Percentiles rank a stretch among this genome's conserved stretches.
Conservation (phyloP, 257 asterid genomes). For the Solanum virginianum region DNA sequence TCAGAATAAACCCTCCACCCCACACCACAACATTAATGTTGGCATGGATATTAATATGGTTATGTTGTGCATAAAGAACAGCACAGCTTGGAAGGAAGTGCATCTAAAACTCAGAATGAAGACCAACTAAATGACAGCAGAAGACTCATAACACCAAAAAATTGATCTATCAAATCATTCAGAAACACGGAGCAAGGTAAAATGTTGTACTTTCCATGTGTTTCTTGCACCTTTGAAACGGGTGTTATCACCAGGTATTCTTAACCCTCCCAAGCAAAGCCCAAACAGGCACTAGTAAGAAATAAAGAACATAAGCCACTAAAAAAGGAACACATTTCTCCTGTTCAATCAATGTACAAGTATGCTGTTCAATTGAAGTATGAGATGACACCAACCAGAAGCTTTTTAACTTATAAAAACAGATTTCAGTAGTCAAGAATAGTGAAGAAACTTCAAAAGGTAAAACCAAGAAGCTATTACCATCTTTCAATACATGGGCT, state of each 20-base stretch:
- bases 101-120: not conserved
- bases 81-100: not conserved
- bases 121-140: not conserved
- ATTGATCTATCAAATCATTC: not conserved
- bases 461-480: slow-evolving; percentile 4
- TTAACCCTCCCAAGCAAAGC: not conserved
- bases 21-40: not conserved
- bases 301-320: not conserved
- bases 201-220: not conserved
- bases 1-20: not conserved
- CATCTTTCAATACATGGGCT: slow-evolving; percentile 24
- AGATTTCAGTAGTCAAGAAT: not conserved
- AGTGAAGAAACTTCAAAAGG: not conserved
- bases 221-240: not conserved
- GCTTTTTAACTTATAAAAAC: not conserved
- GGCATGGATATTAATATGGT: not conserved
- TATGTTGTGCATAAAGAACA: not conserved
- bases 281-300: not conserved
- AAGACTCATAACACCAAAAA: not conserved
- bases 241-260: not conserved
- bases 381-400: not conserved
- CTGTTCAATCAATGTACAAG: not conserved
- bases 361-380: not conserved
- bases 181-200: not conserved
- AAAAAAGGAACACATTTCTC: not conserved